phyloP scores from a whole-genome alignment of 1,139 yeast species.

The Groenewaldozyma sp. region DNA sequence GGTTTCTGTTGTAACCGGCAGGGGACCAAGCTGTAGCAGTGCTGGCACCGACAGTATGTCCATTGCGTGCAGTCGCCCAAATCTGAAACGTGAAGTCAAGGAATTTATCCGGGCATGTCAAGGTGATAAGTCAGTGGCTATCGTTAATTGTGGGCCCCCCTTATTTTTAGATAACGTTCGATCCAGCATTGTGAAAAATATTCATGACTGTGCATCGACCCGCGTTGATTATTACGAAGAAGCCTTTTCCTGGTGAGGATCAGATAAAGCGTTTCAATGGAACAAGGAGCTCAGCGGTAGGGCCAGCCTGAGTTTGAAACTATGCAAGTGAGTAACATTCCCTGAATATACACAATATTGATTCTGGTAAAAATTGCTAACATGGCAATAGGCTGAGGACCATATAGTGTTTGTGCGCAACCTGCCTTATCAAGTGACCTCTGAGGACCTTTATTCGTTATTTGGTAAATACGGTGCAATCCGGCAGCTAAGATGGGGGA shows the following conservation, averaged over 20 bases:
- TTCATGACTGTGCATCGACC: constrained; percentile 15
- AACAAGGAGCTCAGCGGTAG: too few relatives aligned
- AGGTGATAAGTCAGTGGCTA: constrained; percentile 25
- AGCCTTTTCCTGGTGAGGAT: constrained; percentile 28
- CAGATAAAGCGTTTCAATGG: too few relatives aligned
- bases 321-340: background rate
- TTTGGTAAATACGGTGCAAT: constrained; percentile 52
- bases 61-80: constrained; percentile 36
- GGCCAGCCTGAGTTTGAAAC: too few relatives aligned
- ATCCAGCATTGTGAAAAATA: constrained; percentile 21
- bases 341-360: too few relatives aligned
- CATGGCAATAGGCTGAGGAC: constrained; percentile 12
- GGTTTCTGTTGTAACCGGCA: too few relatives aligned
- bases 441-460: constrained; percentile 42
- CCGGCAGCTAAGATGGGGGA: constrained; percentile 44
- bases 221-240: constrained; percentile 32
- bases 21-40: background rate
- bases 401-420: constrained; percentile 44
- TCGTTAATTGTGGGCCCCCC: constrained; percentile 39
- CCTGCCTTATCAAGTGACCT: constrained; percentile 44
- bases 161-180: constrained; percentile 34
- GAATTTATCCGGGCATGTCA: constrained; percentile 30
- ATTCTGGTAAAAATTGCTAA: too few relatives aligned
- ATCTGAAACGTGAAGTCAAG: constrained; percentile 31
- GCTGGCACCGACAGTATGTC: constrained; percentile 6